Percentiles rank a stretch among this genome's conserved stretches.
phyloP scores from a whole-genome alignment of 305 asterid species.

The Fraxinus baroniana region DNA sequence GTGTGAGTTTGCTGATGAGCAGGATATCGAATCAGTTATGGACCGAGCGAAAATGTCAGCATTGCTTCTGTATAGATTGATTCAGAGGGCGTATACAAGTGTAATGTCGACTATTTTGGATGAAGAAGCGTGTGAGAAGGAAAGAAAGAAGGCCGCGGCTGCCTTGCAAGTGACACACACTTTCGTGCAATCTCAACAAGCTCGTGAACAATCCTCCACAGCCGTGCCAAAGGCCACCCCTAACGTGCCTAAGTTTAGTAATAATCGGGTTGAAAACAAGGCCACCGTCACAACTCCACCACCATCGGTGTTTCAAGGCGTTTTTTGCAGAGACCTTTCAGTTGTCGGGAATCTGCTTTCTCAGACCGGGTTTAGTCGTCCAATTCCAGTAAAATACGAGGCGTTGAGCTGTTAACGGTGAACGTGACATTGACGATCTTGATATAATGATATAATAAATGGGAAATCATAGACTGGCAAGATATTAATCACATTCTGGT shows the following conservation, averaged over 20 bases:
- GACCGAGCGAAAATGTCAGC: conserved; percentile 45
- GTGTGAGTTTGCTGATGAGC: conserved; percentile 55
- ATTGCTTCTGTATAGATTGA: conserved; percentile 40
- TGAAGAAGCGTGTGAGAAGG: conserved; percentile 43
- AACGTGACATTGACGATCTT: not conserved
- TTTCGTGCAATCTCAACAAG: conserved; percentile 14
- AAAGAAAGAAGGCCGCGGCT: conserved; percentile 39
- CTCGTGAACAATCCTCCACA: not conserved
- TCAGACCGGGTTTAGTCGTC: conserved; percentile 43
- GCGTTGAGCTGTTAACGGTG: conserved; percentile 42
- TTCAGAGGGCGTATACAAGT: conserved; percentile 41
- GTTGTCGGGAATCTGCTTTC: conserved; percentile 46
- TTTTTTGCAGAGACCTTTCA: conserved; percentile 50
- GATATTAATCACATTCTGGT: conserved; percentile 8
- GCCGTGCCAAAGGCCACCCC: not conserved
- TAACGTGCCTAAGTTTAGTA: not conserved
- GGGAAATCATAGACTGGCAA: conserved; percentile 10
- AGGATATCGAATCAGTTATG: conserved; percentile 35
- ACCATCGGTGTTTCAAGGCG: conserved; percentile 42
- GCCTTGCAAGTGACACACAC: conserved; percentile 18
- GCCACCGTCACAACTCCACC: conserved; percentile 15
- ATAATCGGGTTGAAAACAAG: conserved; percentile 13
- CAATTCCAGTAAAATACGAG: conserved; percentile 46
- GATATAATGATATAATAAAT: not conserved
- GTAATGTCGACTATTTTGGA: conserved; percentile 39